These are phyloP conservation scores for Fragilariopsis cylindrus DNA, from an alignment of 108 stramenopile genomes.

Conservation along the genomic window DNA sequence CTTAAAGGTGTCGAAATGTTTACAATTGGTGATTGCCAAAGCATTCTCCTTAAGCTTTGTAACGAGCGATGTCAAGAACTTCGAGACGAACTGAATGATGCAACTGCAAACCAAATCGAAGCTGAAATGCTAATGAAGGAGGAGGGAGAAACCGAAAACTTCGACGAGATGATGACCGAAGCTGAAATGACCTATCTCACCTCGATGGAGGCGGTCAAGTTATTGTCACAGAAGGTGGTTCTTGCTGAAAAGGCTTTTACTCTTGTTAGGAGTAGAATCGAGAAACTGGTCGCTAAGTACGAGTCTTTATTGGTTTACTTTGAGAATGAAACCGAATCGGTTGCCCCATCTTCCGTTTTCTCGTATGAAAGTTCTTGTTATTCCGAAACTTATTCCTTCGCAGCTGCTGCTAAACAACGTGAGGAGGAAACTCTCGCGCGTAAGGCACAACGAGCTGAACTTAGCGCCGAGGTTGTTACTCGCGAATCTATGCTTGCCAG, in stretches of 20 bases:
- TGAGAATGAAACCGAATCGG: slow-evolving; percentile 52
- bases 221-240: slow-evolving; percentile 67
- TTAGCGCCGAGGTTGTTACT: slow-evolving; percentile 73
- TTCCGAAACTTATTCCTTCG: slow-evolving; percentile 38
- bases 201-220: slow-evolving; percentile 74
- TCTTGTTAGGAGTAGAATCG: slow-evolving; percentile 64
- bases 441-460: slow-evolving; percentile 71
- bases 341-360: slow-evolving; percentile 52
- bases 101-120: slow-evolving; percentile 69
- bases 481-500: slow-evolving; percentile 69
- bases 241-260: slow-evolving; percentile 78
- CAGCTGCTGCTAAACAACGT: slow-evolving; percentile 16
- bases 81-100: slow-evolving; percentile 57
- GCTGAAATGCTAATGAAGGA: slow-evolving; percentile 77
- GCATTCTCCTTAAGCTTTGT: slow-evolving; percentile 81
- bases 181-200: slow-evolving; percentile 75
- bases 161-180: slow-evolving; percentile 74
- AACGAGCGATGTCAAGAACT: slow-evolving; percentile 78
- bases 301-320: slow-evolving; percentile 71
- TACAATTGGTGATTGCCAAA: slow-evolving; percentile 89
- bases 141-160: slow-evolving; percentile 46
- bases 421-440: slow-evolving; percentile 55
- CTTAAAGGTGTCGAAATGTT: slow-evolving; percentile 89
- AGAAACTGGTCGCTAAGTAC: slow-evolving; percentile 70
- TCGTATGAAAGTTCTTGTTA: slow-evolving; percentile 50